Conservation (phyloP, 164 flowering plant genomes). For the Houttuynia cordata region DNA sequence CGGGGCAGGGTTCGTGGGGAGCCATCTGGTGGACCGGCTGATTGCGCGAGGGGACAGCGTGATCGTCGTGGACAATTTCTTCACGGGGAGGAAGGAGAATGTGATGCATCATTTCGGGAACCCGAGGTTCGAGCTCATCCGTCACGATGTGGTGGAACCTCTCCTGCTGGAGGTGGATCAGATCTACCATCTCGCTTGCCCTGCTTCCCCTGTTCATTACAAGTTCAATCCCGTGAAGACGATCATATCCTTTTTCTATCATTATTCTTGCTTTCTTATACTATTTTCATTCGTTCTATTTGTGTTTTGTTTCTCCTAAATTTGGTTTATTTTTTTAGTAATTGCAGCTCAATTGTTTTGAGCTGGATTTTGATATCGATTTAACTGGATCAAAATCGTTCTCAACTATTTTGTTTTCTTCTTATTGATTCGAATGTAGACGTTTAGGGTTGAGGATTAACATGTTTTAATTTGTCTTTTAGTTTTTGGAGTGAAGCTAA, state of each 20-base stretch:
- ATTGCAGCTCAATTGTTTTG: too few relatives aligned
- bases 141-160: constrained; percentile 91
- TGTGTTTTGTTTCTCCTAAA: too few relatives aligned
- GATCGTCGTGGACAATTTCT: constrained; percentile 87
- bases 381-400: too few relatives aligned
- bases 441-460: too few relatives aligned
- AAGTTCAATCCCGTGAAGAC: constrained; percentile 96
- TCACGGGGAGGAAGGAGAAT: constrained; percentile 86
- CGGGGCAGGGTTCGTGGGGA: constrained; percentile 92
- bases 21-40: constrained; percentile 78
- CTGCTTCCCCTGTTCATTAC: constrained; percentile 89
- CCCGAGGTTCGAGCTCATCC: constrained; percentile 76
- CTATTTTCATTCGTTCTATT: too few relatives aligned
- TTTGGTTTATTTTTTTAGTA: not conserved
- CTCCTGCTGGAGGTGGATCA: constrained; percentile 80
- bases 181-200: constrained; percentile 93
- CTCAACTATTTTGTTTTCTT: too few relatives aligned
- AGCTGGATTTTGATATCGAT: too few relatives aligned
- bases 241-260: constrained; percentile 54
- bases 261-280: not conserved
- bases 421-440: too few relatives aligned
- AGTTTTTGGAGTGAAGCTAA: too few relatives aligned
- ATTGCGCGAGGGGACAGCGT: constrained; percentile 78
- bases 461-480: too few relatives aligned
- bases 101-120: constrained; percentile 81